These are phyloP conservation scores for Iberis amara DNA, from an alignment of 441 rosid genomes.

Conservation along the genomic window DNA sequence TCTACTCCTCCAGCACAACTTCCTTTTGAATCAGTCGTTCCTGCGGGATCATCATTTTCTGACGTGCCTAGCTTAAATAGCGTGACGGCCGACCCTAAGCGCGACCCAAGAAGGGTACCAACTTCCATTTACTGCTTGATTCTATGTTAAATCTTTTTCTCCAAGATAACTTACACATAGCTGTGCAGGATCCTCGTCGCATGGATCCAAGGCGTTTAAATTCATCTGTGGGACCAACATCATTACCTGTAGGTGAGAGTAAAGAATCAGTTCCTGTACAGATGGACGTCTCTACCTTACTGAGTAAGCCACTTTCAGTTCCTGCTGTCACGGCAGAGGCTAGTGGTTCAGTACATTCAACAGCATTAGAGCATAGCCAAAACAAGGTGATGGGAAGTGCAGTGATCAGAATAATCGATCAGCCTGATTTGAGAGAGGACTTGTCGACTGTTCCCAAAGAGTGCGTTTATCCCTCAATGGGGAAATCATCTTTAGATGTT, in stretches of 20 bases:
- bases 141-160: constrained; percentile 20
- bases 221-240: constrained; percentile 44
- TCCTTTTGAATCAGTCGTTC: constrained; percentile 37
- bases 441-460: constrained; percentile 43
- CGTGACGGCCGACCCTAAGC: constrained; percentile 60
- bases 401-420: constrained; percentile 39
- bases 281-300: constrained; percentile 47
- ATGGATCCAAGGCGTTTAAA: constrained; percentile 80
- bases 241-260: constrained; percentile 45
- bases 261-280: constrained; percentile 41
- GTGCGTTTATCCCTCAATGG: constrained; percentile 38
- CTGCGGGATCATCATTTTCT: constrained; percentile 39
- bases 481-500: constrained; percentile 44
- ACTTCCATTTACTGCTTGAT: constrained; percentile 20
- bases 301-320: constrained; percentile 43
- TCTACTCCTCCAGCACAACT: constrained; percentile 39
- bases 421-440: constrained; percentile 46
- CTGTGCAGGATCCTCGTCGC: constrained; percentile 95
- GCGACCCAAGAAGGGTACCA: constrained; percentile 96
- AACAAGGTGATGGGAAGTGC: constrained; percentile 44
- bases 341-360: constrained; percentile 34
- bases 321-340: constrained; percentile 40
- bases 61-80: constrained; percentile 47
- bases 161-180: constrained; percentile 28
- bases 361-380: constrained; percentile 38